Evolutionary conservation across 2,329 filamentous ascomycete genomes (phyloP), one percentile per base, ranked within the genome.

Genomic region (Verruconis gallopava): DNA sequence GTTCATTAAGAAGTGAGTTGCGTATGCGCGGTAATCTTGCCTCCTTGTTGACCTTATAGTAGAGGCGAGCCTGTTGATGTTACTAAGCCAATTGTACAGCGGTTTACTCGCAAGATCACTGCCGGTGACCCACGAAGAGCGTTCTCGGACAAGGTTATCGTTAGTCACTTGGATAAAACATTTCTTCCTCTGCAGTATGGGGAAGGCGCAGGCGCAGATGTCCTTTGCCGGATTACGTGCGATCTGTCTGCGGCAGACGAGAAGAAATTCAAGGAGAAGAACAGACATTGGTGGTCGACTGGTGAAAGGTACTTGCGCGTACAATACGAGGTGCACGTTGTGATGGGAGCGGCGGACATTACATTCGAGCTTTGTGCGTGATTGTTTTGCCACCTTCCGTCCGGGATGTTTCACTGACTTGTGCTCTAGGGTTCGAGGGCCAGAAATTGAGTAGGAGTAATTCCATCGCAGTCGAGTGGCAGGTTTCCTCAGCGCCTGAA

Each of bases 1-100:
- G 59, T 61, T 61, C 43, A 52, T 62, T 11, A 56, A 52, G 38
- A 57, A 57, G n/a, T n/a, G n/a, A n/a, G n/a, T n/a, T n/a, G n/a
- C n/a, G n/a, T n/a, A n/a, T n/a, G n/a, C n/a, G n/a, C n/a, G n/a
- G n/a, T n/a, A n/a, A n/a, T n/a, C n/a, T n/a, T n/a, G n/a, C n/a
- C n/a, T n/a, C n/a, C n/a, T n/a, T n/a, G n/a, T n/a, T n/a, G n/a
- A n/a, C n/a, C n/a, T n/a, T n/a, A n/a, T n/a, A n/a, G n/a, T n/a
- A n/a, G n/a, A 38, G 55, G 58, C 6, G 55, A 59, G 35, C 53
- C 58, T 2, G 54, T 61, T 2, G 51, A 48, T 20, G 50, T 55
- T 3, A 55, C 60, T 25, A 45, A 46, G 18, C 56, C 56, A 2
- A 59, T 60, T 35, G 46, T 54, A 6, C 55, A 60, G 38, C 52